Evolutionary conservation across 2,329 filamentous ascomycete genomes (phyloP).

Genomic region (Neonectria coccinea): DNA sequence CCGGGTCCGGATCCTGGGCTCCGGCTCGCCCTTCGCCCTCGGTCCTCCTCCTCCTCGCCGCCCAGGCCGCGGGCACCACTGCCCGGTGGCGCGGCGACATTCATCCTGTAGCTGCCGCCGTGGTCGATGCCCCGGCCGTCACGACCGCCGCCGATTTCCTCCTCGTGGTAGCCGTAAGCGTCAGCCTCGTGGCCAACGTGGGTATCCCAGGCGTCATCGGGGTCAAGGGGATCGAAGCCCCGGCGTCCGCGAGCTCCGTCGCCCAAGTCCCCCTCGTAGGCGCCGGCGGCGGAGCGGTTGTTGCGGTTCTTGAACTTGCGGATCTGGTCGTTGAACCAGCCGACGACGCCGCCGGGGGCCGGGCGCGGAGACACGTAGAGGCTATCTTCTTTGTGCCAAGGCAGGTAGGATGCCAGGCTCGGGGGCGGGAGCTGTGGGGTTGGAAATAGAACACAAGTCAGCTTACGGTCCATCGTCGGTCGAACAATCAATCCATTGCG

Average conservation of each 20-base stretch:
- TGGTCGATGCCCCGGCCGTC: slow-evolving; percentile 47
- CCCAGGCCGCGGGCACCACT: slow-evolving; percentile 37
- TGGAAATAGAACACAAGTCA: slow-evolving; percentile 23
- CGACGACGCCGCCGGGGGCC: slow-evolving; percentile 71
- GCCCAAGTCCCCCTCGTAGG: slow-evolving; percentile 73
- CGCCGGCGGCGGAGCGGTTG: slow-evolving; percentile 74
- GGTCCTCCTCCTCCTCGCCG: slow-evolving; percentile 48
- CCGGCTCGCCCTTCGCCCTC: slow-evolving; percentile 59
- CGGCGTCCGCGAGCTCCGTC: slow-evolving; percentile 58
- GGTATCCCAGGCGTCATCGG: slow-evolving; percentile 88
- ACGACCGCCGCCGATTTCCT: slow-evolving; percentile 55
- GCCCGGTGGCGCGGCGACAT: slow-evolving; percentile 55
- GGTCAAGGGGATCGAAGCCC: slow-evolving; percentile 77
- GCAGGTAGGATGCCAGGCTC: slow-evolving; percentile 74
- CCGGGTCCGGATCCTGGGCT: slow-evolving; percentile 52
- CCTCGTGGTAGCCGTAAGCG: slow-evolving; percentile 78
- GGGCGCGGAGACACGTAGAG: slow-evolving; percentile 65
- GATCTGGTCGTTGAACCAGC: slow-evolving; percentile 79
- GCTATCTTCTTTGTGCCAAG: slow-evolving; percentile 68
- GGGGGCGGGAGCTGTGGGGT: slow-evolving; percentile 73
- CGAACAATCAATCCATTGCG: background rate
- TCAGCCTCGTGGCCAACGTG: slow-evolving; percentile 81
- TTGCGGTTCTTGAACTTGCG: slow-evolving; percentile 73
- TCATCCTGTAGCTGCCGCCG: slow-evolving; percentile 62
- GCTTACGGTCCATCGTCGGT: slow-evolving; percentile 6